phyloP scores from a whole-genome alignment of 2,329 filamentous ascomycete genomes.

The Cordyceps militaris region DNA sequence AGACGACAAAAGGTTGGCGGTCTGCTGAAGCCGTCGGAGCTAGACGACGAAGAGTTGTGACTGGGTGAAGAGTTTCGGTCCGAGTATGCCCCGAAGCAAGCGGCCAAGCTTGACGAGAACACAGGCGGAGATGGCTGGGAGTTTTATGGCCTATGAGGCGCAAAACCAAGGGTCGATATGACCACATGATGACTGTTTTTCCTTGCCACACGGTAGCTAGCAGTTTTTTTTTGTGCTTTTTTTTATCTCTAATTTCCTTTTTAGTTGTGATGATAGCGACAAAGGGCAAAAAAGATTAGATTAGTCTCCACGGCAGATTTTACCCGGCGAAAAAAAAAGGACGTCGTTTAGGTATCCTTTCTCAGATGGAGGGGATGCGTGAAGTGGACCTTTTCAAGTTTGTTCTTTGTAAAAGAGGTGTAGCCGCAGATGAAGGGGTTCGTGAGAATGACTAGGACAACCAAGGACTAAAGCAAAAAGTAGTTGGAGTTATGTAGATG shows the following conservation, averaged over 20 bases:
- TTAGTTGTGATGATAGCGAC: conserved; percentile 14
- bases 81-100: conserved; percentile 43
- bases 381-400: neutral
- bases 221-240: neutral
- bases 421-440: neutral
- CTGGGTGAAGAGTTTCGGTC: conserved; percentile 61
- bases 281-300: conserved; percentile 4
- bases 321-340: neutral
- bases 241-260: conserved; percentile 11
- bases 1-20: conserved; percentile 92
- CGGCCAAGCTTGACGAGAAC: conserved; percentile 21
- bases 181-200: conserved; percentile 2
- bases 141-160: conserved; percentile 50
- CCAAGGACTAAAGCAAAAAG: neutral
- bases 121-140: conserved; percentile 52
- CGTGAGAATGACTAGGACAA: neutral
- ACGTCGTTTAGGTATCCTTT: neutral
- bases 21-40: conserved; percentile 92
- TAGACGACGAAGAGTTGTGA: conserved; percentile 90
- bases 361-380: neutral
- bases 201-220: neutral
- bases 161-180: conserved; percentile 1
- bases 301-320: neutral
- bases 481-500: neutral
- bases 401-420: neutral